Evolutionary conservation across 2,329 filamentous ascomycete species (phyloP), one percentile per base, ranked within the genome.

Genomic region (Penicillium frequentans): DNA sequence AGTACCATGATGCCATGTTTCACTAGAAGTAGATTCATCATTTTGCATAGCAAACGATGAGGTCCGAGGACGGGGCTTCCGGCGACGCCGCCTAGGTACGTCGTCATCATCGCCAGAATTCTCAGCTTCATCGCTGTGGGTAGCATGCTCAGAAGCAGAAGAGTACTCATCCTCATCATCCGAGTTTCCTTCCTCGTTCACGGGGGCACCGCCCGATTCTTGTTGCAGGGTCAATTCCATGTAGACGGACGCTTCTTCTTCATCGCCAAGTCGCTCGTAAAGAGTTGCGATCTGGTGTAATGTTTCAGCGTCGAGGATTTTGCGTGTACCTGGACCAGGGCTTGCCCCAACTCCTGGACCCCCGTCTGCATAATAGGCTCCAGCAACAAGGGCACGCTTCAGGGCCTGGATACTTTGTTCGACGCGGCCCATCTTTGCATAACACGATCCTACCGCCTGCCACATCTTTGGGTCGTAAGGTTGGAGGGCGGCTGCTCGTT

Each of bases 381-480:
- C 92, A 1, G 93, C 92, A 1, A 95, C 85, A 8, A 99, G 79
- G 0, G 95, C 95, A 37, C 95, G 89, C 72, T 99, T 99, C 66
- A 96, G 86, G 0, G 95, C 91, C 69, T 96, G 95, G 74, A 99
- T 97, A 29, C 91, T 93, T 66, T 97, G 93, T n/a, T 87, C 84
- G 50, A 91, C 82, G 54, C 93, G 87, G 52, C 88, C 89, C 83
- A 97, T 96, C 71, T 93, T 93, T 60, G 93, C 89, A 62, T 96
- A 87, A 71, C 93, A 97, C 33, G 90, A 90, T 10, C 91, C 95
- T 5, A 99, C 92, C 0, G 95, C 95, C 79, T 95, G 90, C 95
- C 95, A 99, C 90, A 99, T 96, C 75, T 98, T 98, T 0, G 93
- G 91, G 66, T 99, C 95, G 82, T 93, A 97, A 0, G 93, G 92